Percentiles rank a stretch among this genome's conserved stretches.
Conservation (phyloP, 208 protist species). For the Acanthamoeba rhysodes region DNA sequence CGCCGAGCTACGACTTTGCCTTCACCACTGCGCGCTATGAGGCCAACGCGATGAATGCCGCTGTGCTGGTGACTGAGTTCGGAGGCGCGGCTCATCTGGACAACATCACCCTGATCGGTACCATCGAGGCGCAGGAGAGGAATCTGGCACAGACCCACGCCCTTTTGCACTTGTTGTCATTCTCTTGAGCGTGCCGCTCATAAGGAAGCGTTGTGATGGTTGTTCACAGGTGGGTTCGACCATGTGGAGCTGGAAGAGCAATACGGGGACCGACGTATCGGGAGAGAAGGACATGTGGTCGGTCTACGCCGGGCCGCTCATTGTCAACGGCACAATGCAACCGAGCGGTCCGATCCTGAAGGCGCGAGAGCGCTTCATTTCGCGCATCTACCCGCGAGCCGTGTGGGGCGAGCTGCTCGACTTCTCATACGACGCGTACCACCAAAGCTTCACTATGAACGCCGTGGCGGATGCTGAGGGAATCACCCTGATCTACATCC, state of each 20-base stretch:
- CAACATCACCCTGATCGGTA: not conserved
- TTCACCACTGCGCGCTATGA: not conserved
- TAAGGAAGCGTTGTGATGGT: too few species aligned
- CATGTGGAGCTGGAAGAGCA: slow-evolving; percentile 33
- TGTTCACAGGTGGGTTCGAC: not conserved
- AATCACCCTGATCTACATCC: not conserved
- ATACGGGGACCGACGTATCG: not conserved
- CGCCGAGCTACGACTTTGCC: not conserved
- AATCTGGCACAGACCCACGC: not conserved
- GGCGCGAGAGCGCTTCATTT: not conserved
- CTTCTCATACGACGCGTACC: not conserved
- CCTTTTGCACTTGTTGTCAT: too few species aligned
- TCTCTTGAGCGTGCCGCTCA: too few species aligned
- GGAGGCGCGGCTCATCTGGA: not conserved
- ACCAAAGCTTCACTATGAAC: not conserved
- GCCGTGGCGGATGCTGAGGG: too few species aligned
- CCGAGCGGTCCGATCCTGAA: not conserved
- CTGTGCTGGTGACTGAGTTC: slow-evolving; percentile 14
- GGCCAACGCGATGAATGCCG: not conserved
- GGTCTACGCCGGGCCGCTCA: not conserved
- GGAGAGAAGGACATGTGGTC: not conserved
- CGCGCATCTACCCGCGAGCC: not conserved
- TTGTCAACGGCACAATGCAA: slow-evolving; percentile 21
- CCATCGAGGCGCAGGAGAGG: slow-evolving; percentile 29
- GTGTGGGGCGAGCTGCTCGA: not conserved